Evolutionary conservation across 116 monocot species (phyloP).

Genomic region (Trichopus zeylanicus): DNA sequence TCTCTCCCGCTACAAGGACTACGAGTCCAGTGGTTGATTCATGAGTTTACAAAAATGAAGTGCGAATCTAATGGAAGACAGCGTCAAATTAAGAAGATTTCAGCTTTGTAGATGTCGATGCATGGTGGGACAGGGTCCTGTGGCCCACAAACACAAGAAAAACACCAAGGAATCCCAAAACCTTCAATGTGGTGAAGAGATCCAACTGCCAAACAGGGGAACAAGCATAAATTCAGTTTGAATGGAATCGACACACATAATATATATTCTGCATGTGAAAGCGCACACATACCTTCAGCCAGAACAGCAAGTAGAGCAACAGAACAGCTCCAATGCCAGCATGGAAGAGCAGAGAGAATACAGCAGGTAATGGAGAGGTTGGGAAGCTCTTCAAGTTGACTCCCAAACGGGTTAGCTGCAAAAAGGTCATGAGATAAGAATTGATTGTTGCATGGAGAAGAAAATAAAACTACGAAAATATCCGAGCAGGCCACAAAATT

Average conservation of each 20-base stretch:
- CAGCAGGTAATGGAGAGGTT: conserved; percentile 47
- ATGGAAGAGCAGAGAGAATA: conserved; percentile 72
- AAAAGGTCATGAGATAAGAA: background rate
- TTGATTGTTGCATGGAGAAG: background rate
- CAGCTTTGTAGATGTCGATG: conserved; percentile 59
- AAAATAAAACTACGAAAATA: background rate
- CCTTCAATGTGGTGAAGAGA: conserved; percentile 89
- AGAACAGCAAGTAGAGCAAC: conserved; percentile 76
- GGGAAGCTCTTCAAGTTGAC: conserved; percentile 79
- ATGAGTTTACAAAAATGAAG: conserved; percentile 9
- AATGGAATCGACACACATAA: background rate
- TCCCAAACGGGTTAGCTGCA: conserved; percentile 64
- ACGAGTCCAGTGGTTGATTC: background rate
- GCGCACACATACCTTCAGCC: conserved; percentile 59
- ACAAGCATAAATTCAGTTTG: background rate
- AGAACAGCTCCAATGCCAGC: conserved; percentile 79
- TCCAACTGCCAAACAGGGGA: conserved; percentile 48
- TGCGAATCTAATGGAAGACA: background rate
- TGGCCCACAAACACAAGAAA: conserved; percentile 90
- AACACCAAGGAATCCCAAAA: conserved; percentile 49
- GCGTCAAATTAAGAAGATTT: conserved; percentile 41
- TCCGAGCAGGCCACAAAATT: background rate
- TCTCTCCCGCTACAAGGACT: background rate
- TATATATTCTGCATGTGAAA: background rate
- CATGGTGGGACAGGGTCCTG: conserved; percentile 64